Percentiles rank a stretch among this genome's conserved stretches.
These are phyloP conservation scores for Erigeron philadelphicus DNA, from an alignment of 140 eudicot genomes.

Conservation along the genomic window DNA sequence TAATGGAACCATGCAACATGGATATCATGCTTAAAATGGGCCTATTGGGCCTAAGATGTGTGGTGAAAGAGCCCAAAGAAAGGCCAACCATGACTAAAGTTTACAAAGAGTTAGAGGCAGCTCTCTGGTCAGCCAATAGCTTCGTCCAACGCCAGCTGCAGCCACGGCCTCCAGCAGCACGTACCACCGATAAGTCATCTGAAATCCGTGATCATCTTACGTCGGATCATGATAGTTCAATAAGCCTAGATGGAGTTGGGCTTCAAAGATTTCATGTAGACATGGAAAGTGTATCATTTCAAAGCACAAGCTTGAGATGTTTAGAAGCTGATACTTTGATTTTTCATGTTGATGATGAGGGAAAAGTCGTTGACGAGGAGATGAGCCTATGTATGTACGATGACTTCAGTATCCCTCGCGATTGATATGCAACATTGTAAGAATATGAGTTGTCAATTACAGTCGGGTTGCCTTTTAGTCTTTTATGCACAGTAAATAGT, in stretches of 20 bases:
- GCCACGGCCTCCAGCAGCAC: constrained; percentile 4
- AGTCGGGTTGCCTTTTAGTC: neutral
- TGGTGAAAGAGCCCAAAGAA: constrained; percentile 52
- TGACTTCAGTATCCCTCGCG: constrained; percentile 35
- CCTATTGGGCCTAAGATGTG: constrained; percentile 54
- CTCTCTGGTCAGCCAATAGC: constrained; percentile 35
- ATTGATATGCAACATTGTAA: constrained; percentile 16
- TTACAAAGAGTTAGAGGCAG: constrained; percentile 52
- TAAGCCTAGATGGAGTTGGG: constrained; percentile 51
- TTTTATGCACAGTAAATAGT: neutral
- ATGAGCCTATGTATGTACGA: constrained; percentile 34
- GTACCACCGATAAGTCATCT: constrained; percentile 1
- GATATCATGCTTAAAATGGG: constrained; percentile 68
- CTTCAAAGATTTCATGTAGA: constrained; percentile 60
- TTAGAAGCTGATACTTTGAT: constrained; percentile 45
- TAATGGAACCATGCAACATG: constrained; percentile 58
- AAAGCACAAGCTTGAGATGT: constrained; percentile 51
- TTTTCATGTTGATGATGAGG: constrained; percentile 30
- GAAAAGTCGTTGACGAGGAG: constrained; percentile 31
- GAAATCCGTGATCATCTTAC: constrained; percentile 12
- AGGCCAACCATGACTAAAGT: constrained; percentile 76
- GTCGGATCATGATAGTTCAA: constrained; percentile 34
- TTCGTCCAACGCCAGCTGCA: constrained; percentile 18
- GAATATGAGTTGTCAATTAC: neutral
- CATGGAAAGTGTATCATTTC: constrained; percentile 53